Evolutionary conservation across 208 protist species (phyloP).

Genomic region (Acanthamoeba divionensis): DNA sequence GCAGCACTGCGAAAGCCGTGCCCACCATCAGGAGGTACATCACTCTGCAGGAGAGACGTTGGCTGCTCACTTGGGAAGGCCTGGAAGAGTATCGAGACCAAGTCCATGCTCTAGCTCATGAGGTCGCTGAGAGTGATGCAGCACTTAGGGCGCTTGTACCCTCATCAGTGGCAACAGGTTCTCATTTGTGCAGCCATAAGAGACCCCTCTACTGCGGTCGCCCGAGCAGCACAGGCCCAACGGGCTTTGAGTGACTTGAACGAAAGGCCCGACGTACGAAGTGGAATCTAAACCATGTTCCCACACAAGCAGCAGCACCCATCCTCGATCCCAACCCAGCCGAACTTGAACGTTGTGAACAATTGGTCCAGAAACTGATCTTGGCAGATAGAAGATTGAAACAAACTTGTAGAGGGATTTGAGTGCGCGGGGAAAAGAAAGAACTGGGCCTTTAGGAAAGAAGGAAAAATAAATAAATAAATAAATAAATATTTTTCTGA

Average conservation of each 20-base stretch:
- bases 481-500: no score
- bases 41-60: neutral
- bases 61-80: neutral
- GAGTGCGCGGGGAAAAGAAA: no score
- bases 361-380: no score
- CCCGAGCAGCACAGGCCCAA: neutral
- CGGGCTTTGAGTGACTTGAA: neutral
- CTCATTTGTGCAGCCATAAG: neutral
- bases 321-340: neutral
- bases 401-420: no score
- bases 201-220: neutral
- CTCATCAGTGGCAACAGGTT: neutral
- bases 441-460: no score
- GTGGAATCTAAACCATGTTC: no score
- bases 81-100: neutral
- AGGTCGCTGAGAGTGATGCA: neutral
- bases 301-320: no score
- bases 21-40: no score
- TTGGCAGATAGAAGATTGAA: no score
- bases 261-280: no score
- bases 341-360: neutral
- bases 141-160: neutral
- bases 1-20: no score
- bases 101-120: neutral
- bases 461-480: no score